These are phyloP conservation scores for Psidium guajava DNA, from an alignment of 345 rosid genomes.

Conservation along the genomic window DNA sequence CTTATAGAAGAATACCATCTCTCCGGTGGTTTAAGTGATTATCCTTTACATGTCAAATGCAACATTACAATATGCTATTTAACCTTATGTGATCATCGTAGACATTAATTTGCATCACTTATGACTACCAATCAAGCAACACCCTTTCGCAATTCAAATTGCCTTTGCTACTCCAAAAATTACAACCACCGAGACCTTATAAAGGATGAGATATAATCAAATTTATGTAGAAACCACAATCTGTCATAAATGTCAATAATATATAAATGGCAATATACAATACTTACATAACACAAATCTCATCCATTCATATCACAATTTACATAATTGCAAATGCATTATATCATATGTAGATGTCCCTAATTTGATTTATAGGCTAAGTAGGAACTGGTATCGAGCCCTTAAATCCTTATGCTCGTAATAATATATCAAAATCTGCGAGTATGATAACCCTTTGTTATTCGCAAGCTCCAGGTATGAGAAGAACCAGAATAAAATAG, in stretches of 20 bases:
- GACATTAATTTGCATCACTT: neutral
- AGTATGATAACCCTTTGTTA: neutral
- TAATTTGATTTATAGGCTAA: neutral
- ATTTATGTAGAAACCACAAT: neutral
- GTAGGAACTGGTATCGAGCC: neutral
- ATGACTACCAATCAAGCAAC: neutral
- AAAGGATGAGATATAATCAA: neutral
- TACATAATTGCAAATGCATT: neutral
- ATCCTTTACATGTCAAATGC: neutral
- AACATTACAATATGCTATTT: neutral
- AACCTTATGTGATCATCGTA: neutral
- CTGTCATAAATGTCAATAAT: neutral
- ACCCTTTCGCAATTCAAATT: neutral
- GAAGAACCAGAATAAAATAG: neutral
- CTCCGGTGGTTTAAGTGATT: neutral
- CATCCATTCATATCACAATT: neutral
- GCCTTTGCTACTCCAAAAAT: neutral
- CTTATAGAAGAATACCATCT: neutral
- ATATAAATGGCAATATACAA: no score
- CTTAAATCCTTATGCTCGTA: neutral
- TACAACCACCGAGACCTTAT: neutral
- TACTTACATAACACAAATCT: neutral
- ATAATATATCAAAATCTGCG: no score
- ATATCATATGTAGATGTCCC: neutral
- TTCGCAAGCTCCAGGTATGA: neutral